Conservation (phyloP, 768 basidiomycete genomes). For the Inosperma sp. region DNA sequence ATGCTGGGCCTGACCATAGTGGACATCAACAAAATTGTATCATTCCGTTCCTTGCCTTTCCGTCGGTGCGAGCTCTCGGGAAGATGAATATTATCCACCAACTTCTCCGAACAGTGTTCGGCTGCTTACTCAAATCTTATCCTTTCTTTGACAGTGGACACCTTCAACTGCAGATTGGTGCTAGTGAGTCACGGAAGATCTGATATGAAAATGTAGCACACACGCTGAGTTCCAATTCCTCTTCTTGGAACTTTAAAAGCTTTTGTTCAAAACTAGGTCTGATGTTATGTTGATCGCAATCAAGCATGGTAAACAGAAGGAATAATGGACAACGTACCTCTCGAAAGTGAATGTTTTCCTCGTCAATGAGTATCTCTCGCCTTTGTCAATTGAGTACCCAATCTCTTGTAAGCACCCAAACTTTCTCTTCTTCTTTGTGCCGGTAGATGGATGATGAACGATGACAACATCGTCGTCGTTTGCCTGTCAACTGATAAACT, state of each 20-base stretch:
- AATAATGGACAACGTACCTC: constrained; percentile 51
- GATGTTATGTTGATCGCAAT: constrained; percentile 59
- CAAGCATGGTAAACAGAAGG: constrained; percentile 8
- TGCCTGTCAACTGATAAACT: too few species aligned
- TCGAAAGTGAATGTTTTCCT: constrained; percentile 87
- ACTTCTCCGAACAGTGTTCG: constrained; percentile 24
- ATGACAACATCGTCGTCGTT: constrained; percentile 76
- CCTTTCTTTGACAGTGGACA: constrained; percentile 81
- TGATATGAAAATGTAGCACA: constrained; percentile 36
- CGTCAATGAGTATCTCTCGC: constrained; percentile 83
- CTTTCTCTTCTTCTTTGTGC: constrained; percentile 59
- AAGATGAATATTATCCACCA: constrained; percentile 40
- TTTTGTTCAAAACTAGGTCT: constrained; percentile 76
- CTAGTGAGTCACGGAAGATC: constrained; percentile 3
- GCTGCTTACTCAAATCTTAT: constrained; percentile 62
- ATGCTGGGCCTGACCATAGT: constrained; percentile 68
- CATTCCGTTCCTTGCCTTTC: constrained; percentile 43
- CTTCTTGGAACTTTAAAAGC: constrained; percentile 84
- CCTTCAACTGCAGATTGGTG: constrained; percentile 67
- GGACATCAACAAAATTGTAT: background rate
- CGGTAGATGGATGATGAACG: constrained; percentile 42
- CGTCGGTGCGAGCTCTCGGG: constrained; percentile 63
- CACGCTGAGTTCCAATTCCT: constrained; percentile 92
- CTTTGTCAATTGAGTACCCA: constrained; percentile 77
- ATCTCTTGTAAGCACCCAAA: constrained; percentile 58